Conservation (phyloP, 2,329 filamentous ascomycete species). For the Drechslera avenae region DNA sequence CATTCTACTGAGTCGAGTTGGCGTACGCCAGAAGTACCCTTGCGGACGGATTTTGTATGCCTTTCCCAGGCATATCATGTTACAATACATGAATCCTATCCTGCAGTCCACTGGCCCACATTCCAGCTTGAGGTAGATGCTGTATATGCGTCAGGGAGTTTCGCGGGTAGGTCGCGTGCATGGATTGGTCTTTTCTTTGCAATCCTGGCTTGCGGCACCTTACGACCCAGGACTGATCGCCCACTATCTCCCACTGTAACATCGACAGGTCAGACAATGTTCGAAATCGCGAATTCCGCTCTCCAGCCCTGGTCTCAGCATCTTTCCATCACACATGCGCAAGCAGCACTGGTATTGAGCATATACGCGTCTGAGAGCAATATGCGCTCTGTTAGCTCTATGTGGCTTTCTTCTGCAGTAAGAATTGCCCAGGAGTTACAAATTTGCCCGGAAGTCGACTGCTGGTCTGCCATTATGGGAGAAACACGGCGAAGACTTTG, state of each 20-base stretch:
- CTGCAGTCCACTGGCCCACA: constrained; percentile 85
- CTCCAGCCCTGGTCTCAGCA: constrained; percentile 84
- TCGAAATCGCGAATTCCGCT: constrained; percentile 71
- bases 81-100: constrained; percentile 78
- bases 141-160: constrained; percentile 70
- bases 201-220: constrained; percentile 79
- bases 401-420: constrained; percentile 81
- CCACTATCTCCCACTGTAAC: constrained; percentile 60
- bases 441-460: constrained; percentile 74
- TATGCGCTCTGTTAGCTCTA: constrained; percentile 81
- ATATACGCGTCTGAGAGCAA: constrained; percentile 87
- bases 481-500: constrained; percentile 88
- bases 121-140: constrained; percentile 78
- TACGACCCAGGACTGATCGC: constrained; percentile 68
- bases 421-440: constrained; percentile 83
- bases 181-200: constrained; percentile 84
- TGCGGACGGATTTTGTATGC: constrained; percentile 70
- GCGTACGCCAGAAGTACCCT: constrained; percentile 68
- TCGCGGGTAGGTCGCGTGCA: constrained; percentile 65
- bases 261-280: constrained; percentile 65
- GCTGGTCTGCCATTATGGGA: constrained; percentile 75
- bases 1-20: constrained; percentile 52
- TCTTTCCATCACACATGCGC: constrained; percentile 74
- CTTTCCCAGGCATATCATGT: constrained; percentile 77
- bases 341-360: constrained; percentile 72